A percentile compares a stretch with the other conserved stretches of the same genome.
Conservation (phyloP, 768 basidiomycete genomes). For the Hericium alpestre region DNA sequence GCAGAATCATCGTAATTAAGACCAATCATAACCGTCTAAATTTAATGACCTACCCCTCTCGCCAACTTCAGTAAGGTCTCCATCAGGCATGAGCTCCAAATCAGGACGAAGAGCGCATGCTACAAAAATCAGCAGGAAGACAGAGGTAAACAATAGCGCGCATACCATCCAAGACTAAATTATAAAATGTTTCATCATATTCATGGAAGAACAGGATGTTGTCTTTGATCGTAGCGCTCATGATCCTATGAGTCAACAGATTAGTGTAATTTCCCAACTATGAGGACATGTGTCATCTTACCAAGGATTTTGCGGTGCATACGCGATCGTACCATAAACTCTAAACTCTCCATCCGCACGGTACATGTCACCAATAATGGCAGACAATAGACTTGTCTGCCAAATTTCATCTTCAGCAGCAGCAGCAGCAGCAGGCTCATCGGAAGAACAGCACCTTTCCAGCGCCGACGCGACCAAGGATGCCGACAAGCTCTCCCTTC, state of each 20-base stretch:
- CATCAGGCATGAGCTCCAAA: slow-evolving; percentile 65
- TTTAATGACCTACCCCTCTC: slow-evolving; percentile 51
- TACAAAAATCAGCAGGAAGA: slow-evolving; percentile 8
- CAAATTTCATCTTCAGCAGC: neutral
- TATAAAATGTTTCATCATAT: slow-evolving; percentile 79
- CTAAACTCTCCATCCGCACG: slow-evolving; percentile 62
- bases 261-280: neutral
- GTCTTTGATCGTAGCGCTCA: slow-evolving; percentile 76
- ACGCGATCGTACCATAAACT: slow-evolving; percentile 63
- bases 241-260: slow-evolving; percentile 41
- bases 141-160: neutral
- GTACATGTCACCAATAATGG: slow-evolving; percentile 82
- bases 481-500: slow-evolving; percentile 77
- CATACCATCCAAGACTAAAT: slow-evolving; percentile 67
- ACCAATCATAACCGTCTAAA: neutral
- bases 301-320: slow-evolving; percentile 86
- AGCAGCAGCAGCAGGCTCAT: neutral
- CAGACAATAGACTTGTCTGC: slow-evolving; percentile 64
- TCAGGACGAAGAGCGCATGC: slow-evolving; percentile 85
- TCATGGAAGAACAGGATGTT: slow-evolving; percentile 90
- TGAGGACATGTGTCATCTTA: slow-evolving; percentile 19
- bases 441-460: slow-evolving; percentile 53
- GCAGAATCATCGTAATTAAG: slow-evolving; percentile 14
- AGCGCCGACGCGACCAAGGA: slow-evolving; percentile 83
- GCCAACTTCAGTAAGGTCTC: slow-evolving; percentile 78